Evolutionary conservation across 148 eudicot genomes (phyloP).

Genomic region (Amaranthus hypochondriacus): DNA sequence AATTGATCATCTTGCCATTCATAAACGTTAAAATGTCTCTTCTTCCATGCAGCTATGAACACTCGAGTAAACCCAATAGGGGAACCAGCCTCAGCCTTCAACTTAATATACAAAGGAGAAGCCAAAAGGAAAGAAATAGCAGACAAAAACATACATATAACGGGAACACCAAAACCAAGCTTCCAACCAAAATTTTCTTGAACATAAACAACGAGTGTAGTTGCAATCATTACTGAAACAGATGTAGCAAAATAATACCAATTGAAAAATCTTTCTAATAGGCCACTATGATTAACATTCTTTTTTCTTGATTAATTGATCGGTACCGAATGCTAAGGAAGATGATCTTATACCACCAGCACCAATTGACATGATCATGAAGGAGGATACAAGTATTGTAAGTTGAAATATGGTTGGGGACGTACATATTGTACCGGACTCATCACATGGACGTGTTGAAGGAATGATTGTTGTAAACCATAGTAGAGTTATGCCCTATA

Average conservation of each 20-base stretch:
- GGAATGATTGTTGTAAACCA: conserved; percentile 48
- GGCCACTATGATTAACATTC: neutral
- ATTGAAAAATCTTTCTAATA: conserved; percentile 36
- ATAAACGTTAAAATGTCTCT: conserved; percentile 26
- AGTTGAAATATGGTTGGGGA: conserved; percentile 24
- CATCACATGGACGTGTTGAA: conserved; percentile 33
- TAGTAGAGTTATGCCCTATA: conserved; percentile 40
- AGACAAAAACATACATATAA: conserved; percentile 39
- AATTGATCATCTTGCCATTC: neutral
- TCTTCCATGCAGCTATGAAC: conserved; percentile 39
- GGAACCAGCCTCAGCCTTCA: conserved; percentile 33
- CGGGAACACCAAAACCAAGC: conserved; percentile 63
- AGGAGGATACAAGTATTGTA: conserved; percentile 26
- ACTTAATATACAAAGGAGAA: conserved; percentile 49
- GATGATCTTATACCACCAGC: conserved; percentile 48
- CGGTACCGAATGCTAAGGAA: conserved; percentile 52
- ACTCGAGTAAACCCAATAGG: conserved; percentile 44
- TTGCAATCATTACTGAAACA: conserved; percentile 34
- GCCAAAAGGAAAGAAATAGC: conserved; percentile 45
- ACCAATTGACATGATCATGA: conserved; percentile 48
- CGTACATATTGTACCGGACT: conserved; percentile 20
- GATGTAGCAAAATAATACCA: conserved; percentile 44
- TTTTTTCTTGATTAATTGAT: conserved; percentile 33
- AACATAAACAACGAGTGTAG: conserved; percentile 50
- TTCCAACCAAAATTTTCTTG: conserved; percentile 67